phyloP scores from a whole-genome alignment of 139 green algal species.

The Chlorella sp. region DNA sequence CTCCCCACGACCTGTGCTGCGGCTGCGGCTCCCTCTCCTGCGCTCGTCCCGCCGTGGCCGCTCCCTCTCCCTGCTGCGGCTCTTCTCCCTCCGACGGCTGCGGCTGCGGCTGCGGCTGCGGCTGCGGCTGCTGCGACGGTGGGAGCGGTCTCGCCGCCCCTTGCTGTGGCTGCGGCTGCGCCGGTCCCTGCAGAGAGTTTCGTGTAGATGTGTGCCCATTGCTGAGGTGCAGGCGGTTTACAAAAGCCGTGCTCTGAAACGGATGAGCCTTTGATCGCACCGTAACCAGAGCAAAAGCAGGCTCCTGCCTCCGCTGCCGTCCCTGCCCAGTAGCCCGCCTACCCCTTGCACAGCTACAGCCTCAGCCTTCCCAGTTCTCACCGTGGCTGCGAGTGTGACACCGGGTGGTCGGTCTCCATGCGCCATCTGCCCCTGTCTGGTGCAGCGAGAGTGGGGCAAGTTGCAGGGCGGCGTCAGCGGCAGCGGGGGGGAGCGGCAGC shows the following conservation, averaged over 20 bases:
- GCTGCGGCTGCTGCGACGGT: neutral
- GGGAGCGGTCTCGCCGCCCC: neutral
- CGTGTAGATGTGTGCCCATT: neutral
- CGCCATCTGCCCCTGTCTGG: constrained; percentile 17
- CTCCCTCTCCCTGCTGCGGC: constrained; percentile 1
- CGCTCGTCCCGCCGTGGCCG: neutral
- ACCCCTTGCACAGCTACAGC: too few species aligned
- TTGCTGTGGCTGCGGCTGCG: constrained; percentile 13
- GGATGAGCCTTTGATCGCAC: too few species aligned
- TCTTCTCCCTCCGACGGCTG: neutral
- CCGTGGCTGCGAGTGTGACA: neutral
- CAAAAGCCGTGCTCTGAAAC: too few species aligned
- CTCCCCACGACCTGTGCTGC: neutral
- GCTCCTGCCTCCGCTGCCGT: neutral
- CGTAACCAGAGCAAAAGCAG: neutral
- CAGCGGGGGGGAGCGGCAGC: neutral
- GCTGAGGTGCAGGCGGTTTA: neutral
- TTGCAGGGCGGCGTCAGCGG: neutral
- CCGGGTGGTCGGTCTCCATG: neutral
- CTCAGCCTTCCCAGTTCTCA: neutral
- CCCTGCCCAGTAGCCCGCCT: neutral
- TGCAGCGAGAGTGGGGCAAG: constrained; percentile 1
- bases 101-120: neutral
- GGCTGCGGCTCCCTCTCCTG: neutral
- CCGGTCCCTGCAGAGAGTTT: neutral